Evolutionary conservation across 2,329 filamentous ascomycete species (phyloP).

Genomic region (Claviceps africana): DNA sequence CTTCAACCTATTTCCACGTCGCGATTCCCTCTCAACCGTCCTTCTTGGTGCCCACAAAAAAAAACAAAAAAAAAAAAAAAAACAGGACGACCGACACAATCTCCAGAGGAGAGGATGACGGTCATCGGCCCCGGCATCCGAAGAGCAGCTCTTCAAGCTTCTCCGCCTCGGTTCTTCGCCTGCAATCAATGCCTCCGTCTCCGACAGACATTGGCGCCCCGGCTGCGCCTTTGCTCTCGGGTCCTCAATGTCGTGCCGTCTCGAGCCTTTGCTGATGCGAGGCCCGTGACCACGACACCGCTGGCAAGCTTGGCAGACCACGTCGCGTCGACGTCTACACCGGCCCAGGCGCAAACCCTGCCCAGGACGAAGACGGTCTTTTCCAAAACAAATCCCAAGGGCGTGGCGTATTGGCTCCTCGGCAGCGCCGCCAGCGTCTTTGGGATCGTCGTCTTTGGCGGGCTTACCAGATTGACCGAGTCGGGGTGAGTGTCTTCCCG

Average conservation of each 20-base stretch:
- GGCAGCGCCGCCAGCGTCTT: slow-evolving; percentile 88
- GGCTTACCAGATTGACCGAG: slow-evolving; percentile 84
- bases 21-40: not conserved
- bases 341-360: slow-evolving; percentile 9
- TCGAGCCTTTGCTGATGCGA: slow-evolving; percentile 24
- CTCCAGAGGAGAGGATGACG: no score
- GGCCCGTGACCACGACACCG: slow-evolving; percentile 16
- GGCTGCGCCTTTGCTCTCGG: slow-evolving; percentile 20
- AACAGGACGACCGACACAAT: no score
- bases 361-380: slow-evolving; percentile 29
- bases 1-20: not conserved
- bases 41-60: not conserved
- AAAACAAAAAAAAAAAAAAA: not conserved
- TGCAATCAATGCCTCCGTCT: slow-evolving; percentile 37
- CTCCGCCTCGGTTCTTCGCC: slow-evolving; percentile 26
- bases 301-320: slow-evolving; percentile 15
- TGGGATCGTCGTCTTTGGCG: slow-evolving; percentile 91
- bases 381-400: slow-evolving; percentile 54
- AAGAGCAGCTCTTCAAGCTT: slow-evolving; percentile 24
- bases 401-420: slow-evolving; percentile 82
- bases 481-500: slow-evolving; percentile 55
- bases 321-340: slow-evolving; percentile 12
- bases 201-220: slow-evolving; percentile 13
- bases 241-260: slow-evolving; percentile 26
- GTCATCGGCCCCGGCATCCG: slow-evolving; percentile 28